Conservation (phyloP, 2,329 filamentous ascomycete genomes). For the Penicillium sp. region DNA sequence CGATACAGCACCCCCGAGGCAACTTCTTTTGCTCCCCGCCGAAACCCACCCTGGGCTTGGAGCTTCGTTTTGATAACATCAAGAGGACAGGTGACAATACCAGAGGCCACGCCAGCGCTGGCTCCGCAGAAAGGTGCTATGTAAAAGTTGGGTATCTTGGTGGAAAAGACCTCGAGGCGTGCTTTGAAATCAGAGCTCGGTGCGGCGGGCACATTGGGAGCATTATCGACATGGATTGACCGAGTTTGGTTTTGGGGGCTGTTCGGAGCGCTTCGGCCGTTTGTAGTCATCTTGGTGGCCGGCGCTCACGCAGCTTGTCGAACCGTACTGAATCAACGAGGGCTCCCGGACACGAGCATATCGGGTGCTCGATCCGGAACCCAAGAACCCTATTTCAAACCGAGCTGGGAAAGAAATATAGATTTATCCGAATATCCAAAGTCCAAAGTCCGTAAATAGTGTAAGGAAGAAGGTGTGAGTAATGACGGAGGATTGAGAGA, state of each 20-base stretch:
- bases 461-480: neutral
- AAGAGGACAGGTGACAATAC: conserved; percentile 91
- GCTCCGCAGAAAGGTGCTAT: conserved; percentile 86
- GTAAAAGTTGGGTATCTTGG: conserved; percentile 54
- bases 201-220: conserved; percentile 29
- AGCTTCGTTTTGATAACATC: conserved; percentile 99
- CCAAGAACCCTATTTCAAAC: conserved; percentile 27
- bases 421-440: neutral
- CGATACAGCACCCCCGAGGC: conserved; percentile 67
- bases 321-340: conserved; percentile 42
- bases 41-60: conserved; percentile 88
- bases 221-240: conserved; percentile 23
- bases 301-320: conserved; percentile 40
- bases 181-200: conserved; percentile 32
- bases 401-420: conserved; percentile 7
- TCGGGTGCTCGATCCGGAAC: conserved; percentile 44
- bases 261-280: conserved; percentile 41
- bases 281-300: conserved; percentile 47
- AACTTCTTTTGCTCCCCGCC: conserved; percentile 42
- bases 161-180: conserved; percentile 45
- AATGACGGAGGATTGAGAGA: conserved; percentile 7
- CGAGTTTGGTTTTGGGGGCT: conserved; percentile 31
- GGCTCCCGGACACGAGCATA: conserved; percentile 45
- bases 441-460: neutral
- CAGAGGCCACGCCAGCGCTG: conserved; percentile 85